Base-by-base conservation (phyloP, 805 yeast species). In the Yamadazyma insecticola region DNA sequence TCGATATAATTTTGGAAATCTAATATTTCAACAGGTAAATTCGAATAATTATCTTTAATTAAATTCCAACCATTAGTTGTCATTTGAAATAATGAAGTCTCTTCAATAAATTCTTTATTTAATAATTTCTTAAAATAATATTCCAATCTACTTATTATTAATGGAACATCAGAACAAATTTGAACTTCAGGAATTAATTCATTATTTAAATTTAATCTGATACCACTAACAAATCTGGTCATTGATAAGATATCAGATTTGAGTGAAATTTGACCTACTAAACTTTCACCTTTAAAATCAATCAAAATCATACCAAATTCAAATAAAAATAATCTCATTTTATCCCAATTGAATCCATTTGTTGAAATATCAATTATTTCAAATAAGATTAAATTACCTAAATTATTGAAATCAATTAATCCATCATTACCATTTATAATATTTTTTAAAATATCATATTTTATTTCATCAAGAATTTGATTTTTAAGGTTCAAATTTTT, bases 61-160 rank as follows among this genome's bases (percentile, higher is more conserved):
- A 69, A 40, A 7, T 47, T 48, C 77, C 81, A 72, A 1, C 69
- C 67, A 39, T 68, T 76, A 1, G 70, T 59, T 1, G 81, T 69
- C 38, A 75, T 50, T 43, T 74, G 76, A 19, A 59, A 57, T 16
- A 74, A 32, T 19, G 45, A 40, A 4, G 47, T 45, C 16, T 40
- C 72, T 61, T 6, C 58, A 31, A 12, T 28, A 13, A 33, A 22
- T 23, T 34, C 11, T 36, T 39, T 19, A 21, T 45, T 26, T 29
- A 39, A 36, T 19, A 46, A n/a, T 32, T 53, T 10, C 33, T 37
- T 16, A 52, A 45, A 26, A 33, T 51, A 57, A 33, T 53, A 58
- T 20, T 58, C 55, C 72, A 77, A 73, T 47, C 70, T 71, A 5
- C 55, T 39, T 0, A 58, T 42, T 1, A 69, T 38, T 10, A 63